Conservation (phyloP, 129 eudicot genomes). For the Rutidosis leptorrhynchoides region DNA sequence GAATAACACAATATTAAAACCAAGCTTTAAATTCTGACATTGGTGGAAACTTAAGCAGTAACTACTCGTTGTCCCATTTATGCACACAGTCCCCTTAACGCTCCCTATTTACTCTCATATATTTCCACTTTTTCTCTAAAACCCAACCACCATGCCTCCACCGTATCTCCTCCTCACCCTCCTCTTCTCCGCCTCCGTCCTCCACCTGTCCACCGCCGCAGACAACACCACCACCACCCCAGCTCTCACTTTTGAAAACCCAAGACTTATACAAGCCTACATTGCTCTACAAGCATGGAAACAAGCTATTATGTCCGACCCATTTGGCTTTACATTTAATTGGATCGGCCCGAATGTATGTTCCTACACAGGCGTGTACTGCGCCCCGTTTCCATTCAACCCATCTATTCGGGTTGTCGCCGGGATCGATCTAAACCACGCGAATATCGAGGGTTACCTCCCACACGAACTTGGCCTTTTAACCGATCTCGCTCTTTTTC, state of each 20-base stretch:
- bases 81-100: not conserved
- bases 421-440: constrained; percentile 72
- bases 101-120: not conserved
- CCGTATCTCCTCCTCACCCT: constrained; percentile 28
- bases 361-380: constrained; percentile 56
- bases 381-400: constrained; percentile 44
- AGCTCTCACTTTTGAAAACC: constrained; percentile 46
- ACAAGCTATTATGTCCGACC: constrained; percentile 57
- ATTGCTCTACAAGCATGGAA: constrained; percentile 82
- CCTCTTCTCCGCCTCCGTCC: constrained; percentile 30
- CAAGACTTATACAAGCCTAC: constrained; percentile 62
- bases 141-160: constrained; percentile 27
- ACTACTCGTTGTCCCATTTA: constrained; percentile 32
- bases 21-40: constrained; percentile 41
- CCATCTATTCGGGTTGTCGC: constrained; percentile 54
- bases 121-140: constrained; percentile 4
- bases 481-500: constrained; percentile 57
- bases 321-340: constrained; percentile 61
- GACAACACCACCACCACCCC: constrained; percentile 11
- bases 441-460: constrained; percentile 46
- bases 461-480: constrained; percentile 53
- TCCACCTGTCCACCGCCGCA: constrained; percentile 25
- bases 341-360: constrained; percentile 80
- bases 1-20: constrained; percentile 12
- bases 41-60: constrained; percentile 31